A percentile compares a stretch with the other conserved stretches of the same genome.
Conservation (phyloP, 73 alveolate species). For the Stentor roeselii region DNA sequence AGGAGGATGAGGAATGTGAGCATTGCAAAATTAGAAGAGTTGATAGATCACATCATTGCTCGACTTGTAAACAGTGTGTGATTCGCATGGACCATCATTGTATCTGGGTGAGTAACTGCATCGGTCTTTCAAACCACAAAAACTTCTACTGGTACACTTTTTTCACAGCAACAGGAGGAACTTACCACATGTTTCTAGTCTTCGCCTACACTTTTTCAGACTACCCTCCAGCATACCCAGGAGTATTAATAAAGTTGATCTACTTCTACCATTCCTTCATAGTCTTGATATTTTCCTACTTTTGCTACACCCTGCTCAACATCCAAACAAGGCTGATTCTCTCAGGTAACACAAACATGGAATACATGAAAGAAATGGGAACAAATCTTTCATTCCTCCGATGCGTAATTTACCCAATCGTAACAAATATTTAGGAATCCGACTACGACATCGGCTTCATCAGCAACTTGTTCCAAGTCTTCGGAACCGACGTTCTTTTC, state of each 20-base stretch:
- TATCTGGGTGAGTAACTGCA: constrained; percentile 25
- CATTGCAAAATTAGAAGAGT: constrained; percentile 15
- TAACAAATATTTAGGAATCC: not conserved
- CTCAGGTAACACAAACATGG: not conserved
- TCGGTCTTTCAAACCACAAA: constrained; percentile 22
- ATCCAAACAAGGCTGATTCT: not conserved
- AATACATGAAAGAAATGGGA: constrained; percentile 20
- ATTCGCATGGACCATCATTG: constrained; percentile 34
- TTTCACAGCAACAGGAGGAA: constrained; percentile 8
- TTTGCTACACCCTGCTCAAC: not conserved
- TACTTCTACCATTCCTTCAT: not conserved
- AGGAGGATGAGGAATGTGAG: not conserved
- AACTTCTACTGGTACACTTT: constrained; percentile 9
- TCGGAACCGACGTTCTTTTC: not conserved
- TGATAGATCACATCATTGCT: constrained; percentile 30
- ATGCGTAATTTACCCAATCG: constrained; percentile 4
- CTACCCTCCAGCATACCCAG: not conserved
- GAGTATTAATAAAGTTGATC: not conserved
- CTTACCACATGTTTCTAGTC: not conserved
- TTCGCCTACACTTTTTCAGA: not conserved
- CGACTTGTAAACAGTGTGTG: constrained; percentile 22
- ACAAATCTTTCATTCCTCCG: not conserved
- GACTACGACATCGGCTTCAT: not conserved
- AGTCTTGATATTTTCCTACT: not conserved
- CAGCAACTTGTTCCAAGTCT: not conserved